Evolutionary conservation across 768 basidiomycete genomes (phyloP), one percentile per base, ranked within the genome.

Genomic region (Podaxis mareebaensis): DNA sequence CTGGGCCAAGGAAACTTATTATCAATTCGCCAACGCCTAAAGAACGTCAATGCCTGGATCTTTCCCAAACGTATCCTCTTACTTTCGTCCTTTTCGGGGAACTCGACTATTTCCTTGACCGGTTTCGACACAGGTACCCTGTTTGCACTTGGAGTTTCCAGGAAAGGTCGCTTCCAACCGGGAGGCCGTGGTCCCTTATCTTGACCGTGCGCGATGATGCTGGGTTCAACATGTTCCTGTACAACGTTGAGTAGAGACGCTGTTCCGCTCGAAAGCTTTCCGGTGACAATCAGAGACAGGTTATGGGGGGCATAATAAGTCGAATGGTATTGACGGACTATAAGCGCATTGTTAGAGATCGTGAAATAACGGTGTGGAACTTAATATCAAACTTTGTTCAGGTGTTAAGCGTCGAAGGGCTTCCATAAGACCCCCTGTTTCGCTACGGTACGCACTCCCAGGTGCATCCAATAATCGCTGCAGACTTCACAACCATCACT

Each of bases 1-100:
- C 71, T n/a, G 93, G 92, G 3, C 96, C 96, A 63, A 90, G 78
- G 75, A 88, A 95, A 39, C 78, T 83, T 53, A 98, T 82, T 20
- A 83, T 76, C 6, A 99, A 71, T 78, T 98, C 95, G 39, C 97
- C 96, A 69, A 94, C 85, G 64, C 78, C 83, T 83, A 57, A 7
- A 52, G 53, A 48, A 11, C 12, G 10, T 15, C 28, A 58, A 59
- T 36, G 60, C 56, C 33, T 64, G 39, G 5, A 56, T 7, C 22
- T n/a, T 51, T 24, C 60, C 33, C 48, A 40, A 38, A 46, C 7
- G 33, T 51, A 15, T 58, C 7, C 22, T 40, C 81, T 26, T 64
- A 79, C 91, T 92, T 79, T 99, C 96, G 69, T 99, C 96, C 74
- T 93, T 88, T 77, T 99, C 97, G 11, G 97, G 96, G 71, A 99